Evolutionary conservation across 495 filamentous ascomycete genomes (phyloP).

Genomic region (Cercophora samala): DNA sequence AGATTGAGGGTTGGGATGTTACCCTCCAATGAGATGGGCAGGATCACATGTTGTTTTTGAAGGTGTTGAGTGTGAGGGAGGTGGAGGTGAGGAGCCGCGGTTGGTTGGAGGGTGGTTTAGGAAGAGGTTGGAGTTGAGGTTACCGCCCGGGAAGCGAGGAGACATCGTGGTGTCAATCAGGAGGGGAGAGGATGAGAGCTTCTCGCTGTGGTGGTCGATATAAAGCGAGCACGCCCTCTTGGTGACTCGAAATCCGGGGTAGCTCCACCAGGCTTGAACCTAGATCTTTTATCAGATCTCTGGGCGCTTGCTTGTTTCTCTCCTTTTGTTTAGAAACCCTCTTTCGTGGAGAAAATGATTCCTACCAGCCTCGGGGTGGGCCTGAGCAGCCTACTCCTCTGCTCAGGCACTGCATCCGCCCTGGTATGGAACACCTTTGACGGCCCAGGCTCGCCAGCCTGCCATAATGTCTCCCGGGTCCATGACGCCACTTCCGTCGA

Average conservation of each 20-base stretch:
- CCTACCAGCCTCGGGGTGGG: not conserved
- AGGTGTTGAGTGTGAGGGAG: not conserved
- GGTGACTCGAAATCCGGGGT: not conserved
- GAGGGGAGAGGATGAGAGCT: not conserved
- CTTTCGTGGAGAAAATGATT: not conserved
- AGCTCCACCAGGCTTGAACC: not conserved
- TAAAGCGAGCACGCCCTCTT: not conserved
- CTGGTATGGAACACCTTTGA: slow-evolving; percentile 50
- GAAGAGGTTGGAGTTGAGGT: not conserved
- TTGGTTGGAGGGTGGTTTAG: not conserved
- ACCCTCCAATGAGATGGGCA: not conserved
- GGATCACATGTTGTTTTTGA: not conserved
- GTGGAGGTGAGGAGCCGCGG: not conserved
- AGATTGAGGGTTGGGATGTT: not conserved
- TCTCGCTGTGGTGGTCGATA: not conserved
- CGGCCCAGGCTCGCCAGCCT: slow-evolving; percentile 46
- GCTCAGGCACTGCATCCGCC: slow-evolving; percentile 23
- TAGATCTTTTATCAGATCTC: not conserved
- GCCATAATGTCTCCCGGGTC: slow-evolving; percentile 42
- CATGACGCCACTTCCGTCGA: slow-evolving; percentile 42
- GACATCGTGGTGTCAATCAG: not conserved
- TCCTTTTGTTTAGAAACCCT: not conserved
- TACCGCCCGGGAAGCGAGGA: not conserved
- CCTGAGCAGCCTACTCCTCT: slow-evolving; percentile 13
- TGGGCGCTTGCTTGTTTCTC: not conserved